Percentiles rank a stretch among this genome's conserved stretches.
These are phyloP conservation scores for Euphorbia pulcherrima DNA, from an alignment of 345 rosid genomes.

Conservation along the genomic window DNA sequence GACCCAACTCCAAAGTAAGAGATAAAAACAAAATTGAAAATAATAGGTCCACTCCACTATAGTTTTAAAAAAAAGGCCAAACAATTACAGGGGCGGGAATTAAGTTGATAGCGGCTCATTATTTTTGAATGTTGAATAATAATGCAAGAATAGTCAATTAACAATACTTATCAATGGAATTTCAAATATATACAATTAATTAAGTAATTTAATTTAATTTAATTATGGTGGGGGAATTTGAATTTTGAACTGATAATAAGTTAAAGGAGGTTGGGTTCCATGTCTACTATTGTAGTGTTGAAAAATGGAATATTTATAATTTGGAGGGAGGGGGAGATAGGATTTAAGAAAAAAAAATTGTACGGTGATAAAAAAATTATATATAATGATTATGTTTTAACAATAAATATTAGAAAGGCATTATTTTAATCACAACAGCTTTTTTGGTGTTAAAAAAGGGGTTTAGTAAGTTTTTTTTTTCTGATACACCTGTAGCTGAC, in stretches of 20 bases:
- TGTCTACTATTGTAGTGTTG: background rate
- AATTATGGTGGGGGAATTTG: slow-evolving; percentile 15
- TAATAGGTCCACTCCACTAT: slow-evolving; percentile 3
- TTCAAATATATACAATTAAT: background rate
- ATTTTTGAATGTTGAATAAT: background rate
- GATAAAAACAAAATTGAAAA: background rate
- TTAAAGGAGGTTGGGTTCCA: slow-evolving; percentile 19
- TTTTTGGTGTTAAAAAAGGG: too few species aligned
- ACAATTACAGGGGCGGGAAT: slow-evolving; percentile 11
- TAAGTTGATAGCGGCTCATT: slow-evolving; percentile 6
- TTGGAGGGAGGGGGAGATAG: too few species aligned
- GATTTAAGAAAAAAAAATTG: background rate
- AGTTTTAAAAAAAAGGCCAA: slow-evolving; percentile 7
- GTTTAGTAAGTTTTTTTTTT: too few species aligned
- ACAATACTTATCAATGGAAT: background rate
- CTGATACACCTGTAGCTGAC: too few species aligned
- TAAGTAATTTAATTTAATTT: background rate
- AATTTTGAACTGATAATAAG: slow-evolving; percentile 23
- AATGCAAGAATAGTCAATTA: slow-evolving; percentile 5
- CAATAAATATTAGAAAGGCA: too few species aligned
- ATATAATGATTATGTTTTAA: too few species aligned
- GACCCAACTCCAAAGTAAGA: background rate
- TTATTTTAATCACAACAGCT: too few species aligned
- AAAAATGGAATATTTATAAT: background rate
- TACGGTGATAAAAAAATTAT: too few species aligned